Evolutionary conservation across 2,329 filamentous ascomycete species (phyloP), one percentile per base, ranked within the genome.

Genomic region (Sarocladium oryzae): DNA sequence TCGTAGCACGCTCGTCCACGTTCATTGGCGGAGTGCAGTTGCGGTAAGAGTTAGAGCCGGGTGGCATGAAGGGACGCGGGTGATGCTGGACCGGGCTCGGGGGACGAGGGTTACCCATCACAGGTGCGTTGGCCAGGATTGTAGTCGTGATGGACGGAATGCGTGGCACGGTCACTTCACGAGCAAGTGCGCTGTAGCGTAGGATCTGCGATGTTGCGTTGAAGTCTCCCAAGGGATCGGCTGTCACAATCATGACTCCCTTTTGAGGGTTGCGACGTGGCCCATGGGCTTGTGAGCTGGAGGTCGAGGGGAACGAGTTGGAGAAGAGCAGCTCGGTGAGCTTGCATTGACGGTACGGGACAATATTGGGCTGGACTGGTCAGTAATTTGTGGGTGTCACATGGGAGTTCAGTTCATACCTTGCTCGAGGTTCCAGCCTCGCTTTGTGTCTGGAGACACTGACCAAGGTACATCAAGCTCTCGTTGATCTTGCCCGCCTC

Each of bases 401-500:
- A 15, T 16, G 21, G 21, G n/a, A 10, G 10, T 16, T 5, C 36
- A 35, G 35, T 13, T 54, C 64, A 43, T 74, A 88, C 87, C 79
- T 89, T 92, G 63, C 78, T 82, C 11, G 83, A 84, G 56, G 77
- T 84, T 38, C 85, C 84, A 28, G 84, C 78, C 59, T 92, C 89
- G 54, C 86, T 91, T 66, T 96, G 92, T 77, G 96, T 92, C 65
- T 97, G 92, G 60, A 99, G 78, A 64, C 93, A 99, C 63, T 97
- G 93, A 0, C 93, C 93, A 1, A 99, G 78, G 65, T 96, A 97
- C 93, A 99, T 99, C 63, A 99, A 73, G 63, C 89, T 95, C 68
- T 96, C 91, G 63, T 99, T 99, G 66, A 99, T 99, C 71, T 97
- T 97, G 50, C 93, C 93, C 32, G 92, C 93, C 71, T 99, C 93